Evolutionary conservation across 2,329 filamentous ascomycete species (phyloP).

Genomic region (Colletotrichum eleusines): DNA sequence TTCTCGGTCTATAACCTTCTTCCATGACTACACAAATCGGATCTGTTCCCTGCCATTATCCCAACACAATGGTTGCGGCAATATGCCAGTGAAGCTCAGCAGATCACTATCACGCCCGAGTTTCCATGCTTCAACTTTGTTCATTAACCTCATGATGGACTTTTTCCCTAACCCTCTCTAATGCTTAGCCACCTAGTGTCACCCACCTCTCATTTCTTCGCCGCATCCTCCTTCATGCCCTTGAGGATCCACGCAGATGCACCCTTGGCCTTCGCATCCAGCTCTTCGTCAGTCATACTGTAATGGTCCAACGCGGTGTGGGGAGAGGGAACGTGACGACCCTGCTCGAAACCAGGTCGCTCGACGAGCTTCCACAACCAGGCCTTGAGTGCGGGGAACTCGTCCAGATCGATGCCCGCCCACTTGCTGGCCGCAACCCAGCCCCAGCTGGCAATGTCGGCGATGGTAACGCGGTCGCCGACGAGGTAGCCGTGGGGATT

Average conservation of each 20-base stretch:
- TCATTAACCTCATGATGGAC: background rate
- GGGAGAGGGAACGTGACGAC: slow-evolving; percentile 76
- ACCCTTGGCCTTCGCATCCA: slow-evolving; percentile 67
- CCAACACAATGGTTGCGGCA: background rate
- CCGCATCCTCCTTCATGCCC: slow-evolving; percentile 74
- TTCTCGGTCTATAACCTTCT: no score
- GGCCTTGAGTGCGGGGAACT: slow-evolving; percentile 80
- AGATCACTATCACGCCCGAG: background rate
- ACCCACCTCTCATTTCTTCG: slow-evolving; percentile 56
- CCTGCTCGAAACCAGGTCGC: slow-evolving; percentile 80
- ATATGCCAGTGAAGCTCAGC: background rate
- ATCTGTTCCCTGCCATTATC: background rate
- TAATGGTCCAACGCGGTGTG: slow-evolving; percentile 69
- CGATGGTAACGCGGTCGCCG: slow-evolving; percentile 77
- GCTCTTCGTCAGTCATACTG: slow-evolving; percentile 61
- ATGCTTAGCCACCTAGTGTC: background rate
- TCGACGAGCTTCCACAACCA: slow-evolving; percentile 81
- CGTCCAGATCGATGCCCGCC: slow-evolving; percentile 69
- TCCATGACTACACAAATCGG: background rate
- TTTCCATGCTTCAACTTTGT: background rate
- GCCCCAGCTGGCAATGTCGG: slow-evolving; percentile 84
- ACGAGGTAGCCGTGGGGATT: slow-evolving; percentile 70
- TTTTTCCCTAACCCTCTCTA: background rate
- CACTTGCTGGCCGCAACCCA: slow-evolving; percentile 72
- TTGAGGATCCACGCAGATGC: slow-evolving; percentile 71